Percentiles rank a stretch among this genome's conserved stretches.
Evolutionary conservation across 768 basidiomycete genomes (phyloP).

Genomic region (Paxillus rubicundulus): DNA sequence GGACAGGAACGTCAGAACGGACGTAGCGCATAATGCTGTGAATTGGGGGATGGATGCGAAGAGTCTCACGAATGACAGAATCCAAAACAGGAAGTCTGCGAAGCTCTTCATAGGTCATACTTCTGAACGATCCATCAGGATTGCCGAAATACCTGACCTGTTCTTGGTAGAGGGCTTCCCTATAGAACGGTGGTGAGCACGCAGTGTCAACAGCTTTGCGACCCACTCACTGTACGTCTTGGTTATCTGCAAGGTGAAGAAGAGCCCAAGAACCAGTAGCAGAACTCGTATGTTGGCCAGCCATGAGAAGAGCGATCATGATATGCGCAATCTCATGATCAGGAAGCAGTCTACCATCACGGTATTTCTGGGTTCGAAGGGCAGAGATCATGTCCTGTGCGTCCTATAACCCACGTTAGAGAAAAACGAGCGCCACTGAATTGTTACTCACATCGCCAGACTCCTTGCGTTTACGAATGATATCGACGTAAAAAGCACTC

Average conservation of each 20-base stretch:
- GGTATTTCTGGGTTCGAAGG: constrained; percentile 80
- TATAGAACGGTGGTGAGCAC: constrained; percentile 27
- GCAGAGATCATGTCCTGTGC: constrained; percentile 93
- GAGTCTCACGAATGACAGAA: constrained; percentile 88
- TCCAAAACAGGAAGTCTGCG: constrained; percentile 82
- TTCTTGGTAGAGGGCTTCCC: constrained; percentile 84
- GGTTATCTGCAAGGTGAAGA: constrained; percentile 78
- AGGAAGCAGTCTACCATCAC: constrained; percentile 67
- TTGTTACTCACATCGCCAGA: constrained; percentile 38
- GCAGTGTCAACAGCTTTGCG: neutral
- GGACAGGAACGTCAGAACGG: constrained; percentile 79
- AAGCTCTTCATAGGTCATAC: constrained; percentile 84
- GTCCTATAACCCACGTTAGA: constrained; percentile 39
- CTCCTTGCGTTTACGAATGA: constrained; percentile 71
- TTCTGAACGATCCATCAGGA: constrained; percentile 75
- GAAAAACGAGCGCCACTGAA: neutral
- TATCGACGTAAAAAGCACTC: constrained; percentile 88
- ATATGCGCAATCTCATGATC: constrained; percentile 97
- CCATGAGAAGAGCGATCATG: constrained; percentile 98
- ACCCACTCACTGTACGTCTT: constrained; percentile 65
- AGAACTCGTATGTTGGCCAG: constrained; percentile 97
- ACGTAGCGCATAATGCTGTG: constrained; percentile 96
- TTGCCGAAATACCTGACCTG: constrained; percentile 80
- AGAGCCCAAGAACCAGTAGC: constrained; percentile 89
- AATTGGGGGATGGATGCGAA: constrained; percentile 91